Conservation (phyloP, 352 stramenopile genomes). For the Phytopythium montanum region DNA sequence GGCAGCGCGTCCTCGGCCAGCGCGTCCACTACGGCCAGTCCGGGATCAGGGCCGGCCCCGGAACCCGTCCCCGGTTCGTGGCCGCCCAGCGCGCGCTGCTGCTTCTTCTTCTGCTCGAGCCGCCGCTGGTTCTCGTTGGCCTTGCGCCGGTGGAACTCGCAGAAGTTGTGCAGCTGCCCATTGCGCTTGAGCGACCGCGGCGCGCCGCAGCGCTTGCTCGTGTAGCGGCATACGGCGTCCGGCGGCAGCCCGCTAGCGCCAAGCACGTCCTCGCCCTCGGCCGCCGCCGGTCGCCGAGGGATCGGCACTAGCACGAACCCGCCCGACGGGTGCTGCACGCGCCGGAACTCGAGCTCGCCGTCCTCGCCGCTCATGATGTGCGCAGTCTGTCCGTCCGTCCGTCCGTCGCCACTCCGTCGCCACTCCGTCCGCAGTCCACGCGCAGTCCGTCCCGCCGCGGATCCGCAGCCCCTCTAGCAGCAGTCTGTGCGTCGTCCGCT, state of each 20-base stretch:
- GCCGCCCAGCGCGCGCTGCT: background rate
- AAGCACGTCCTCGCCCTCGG: conserved; percentile 14
- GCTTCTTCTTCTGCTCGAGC: conserved; percentile 52
- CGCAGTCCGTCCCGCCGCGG: too few species aligned
- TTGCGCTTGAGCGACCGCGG: conserved; percentile 40
- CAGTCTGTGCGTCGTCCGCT: too few species aligned
- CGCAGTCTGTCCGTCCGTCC: too few species aligned
- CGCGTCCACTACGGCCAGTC: background rate
- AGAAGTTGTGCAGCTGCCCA: conserved; percentile 46
- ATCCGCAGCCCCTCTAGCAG: too few species aligned
- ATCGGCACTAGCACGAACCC: conserved; percentile 17
- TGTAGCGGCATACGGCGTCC: conserved; percentile 40
- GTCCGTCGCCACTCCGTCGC: too few species aligned
- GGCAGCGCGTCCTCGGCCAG: conserved; percentile 1
- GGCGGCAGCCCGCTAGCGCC: conserved; percentile 16
- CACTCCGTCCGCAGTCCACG: too few species aligned
- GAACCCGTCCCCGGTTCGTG: too few species aligned
- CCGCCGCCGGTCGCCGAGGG: conserved; percentile 15
- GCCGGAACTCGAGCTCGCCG: conserved; percentile 24
- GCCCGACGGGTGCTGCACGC: conserved; percentile 25
- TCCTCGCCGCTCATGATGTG: conserved; percentile 9
- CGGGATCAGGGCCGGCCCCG: too few species aligned
- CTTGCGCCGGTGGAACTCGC: conserved; percentile 40
- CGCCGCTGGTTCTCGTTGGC: conserved; percentile 73
- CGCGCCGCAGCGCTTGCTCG: conserved; percentile 41